Evolutionary conservation across 805 yeast genomes (phyloP).

Genomic region (Barnettozyma botsteinii): DNA sequence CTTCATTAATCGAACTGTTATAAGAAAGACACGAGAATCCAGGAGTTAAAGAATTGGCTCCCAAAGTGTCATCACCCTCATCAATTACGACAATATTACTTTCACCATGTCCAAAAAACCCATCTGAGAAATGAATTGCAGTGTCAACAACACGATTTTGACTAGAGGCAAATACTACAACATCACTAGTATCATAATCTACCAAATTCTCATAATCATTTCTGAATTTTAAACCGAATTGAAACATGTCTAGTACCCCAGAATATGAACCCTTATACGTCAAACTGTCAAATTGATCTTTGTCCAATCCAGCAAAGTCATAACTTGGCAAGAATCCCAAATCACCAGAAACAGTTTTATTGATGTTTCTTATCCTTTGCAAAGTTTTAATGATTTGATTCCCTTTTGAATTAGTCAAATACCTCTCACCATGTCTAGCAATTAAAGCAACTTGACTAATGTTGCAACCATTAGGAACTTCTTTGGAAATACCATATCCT

Average conservation of each 20-base stretch:
- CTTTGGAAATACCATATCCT: constrained; percentile 48
- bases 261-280: constrained; percentile 45
- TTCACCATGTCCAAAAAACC: constrained; percentile 33
- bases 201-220: constrained; percentile 43
- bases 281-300: constrained; percentile 44
- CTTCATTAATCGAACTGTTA: constrained; percentile 27
- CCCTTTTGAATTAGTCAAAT: constrained; percentile 31
- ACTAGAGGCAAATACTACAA: constrained; percentile 52
- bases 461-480: constrained; percentile 43
- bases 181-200: constrained; percentile 20
- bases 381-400: constrained; percentile 11
- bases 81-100: constrained; percentile 38
- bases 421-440: constrained; percentile 57
- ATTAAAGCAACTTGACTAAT: constrained; percentile 50
- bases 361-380: constrained; percentile 34
- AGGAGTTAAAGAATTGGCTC: constrained; percentile 58
- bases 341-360: constrained; percentile 13
- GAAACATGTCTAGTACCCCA: constrained; percentile 45
- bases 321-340: constrained; percentile 33
- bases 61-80: constrained; percentile 39
- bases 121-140: constrained; percentile 50
- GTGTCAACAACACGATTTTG: constrained; percentile 52
- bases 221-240: constrained; percentile 45
- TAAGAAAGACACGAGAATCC: constrained; percentile 34
- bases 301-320: constrained; percentile 36